Percentiles rank a stretch among this genome's conserved stretches.
These are phyloP conservation scores for Lactarius trivialis DNA, from an alignment of 768 basidiomycete genomes.

Conservation along the genomic window DNA sequence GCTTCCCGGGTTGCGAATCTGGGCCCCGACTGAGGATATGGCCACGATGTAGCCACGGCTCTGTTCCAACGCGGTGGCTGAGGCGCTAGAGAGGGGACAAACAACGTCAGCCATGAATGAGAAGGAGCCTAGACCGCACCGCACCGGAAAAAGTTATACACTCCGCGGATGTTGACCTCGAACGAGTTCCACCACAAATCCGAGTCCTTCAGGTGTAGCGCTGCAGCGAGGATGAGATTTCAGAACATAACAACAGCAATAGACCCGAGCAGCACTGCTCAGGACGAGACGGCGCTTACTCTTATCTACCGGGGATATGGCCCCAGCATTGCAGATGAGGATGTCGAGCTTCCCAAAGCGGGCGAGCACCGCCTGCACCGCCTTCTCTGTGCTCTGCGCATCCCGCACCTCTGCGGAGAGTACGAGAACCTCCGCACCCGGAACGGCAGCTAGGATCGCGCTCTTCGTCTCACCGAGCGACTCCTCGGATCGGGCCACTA, in stretches of 20 bases:
- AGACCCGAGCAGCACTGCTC: too few relatives aligned
- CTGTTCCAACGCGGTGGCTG: background rate
- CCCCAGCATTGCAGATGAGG: conserved; percentile 5
- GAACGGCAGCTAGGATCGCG: background rate
- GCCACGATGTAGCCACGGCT: background rate
- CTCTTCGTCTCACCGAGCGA: background rate
- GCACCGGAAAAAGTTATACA: conserved; percentile 5
- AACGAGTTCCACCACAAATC: conserved; percentile 13
- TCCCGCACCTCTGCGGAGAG: conserved; percentile 5
- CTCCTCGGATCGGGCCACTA: background rate
- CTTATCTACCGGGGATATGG: background rate
- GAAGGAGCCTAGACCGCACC: too few relatives aligned
- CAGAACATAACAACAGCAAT: too few relatives aligned
- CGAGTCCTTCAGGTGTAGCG: conserved; percentile 6
- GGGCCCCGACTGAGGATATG: background rate
- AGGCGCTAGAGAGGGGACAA: background rate
- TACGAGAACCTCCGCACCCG: background rate
- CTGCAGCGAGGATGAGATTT: too few relatives aligned
- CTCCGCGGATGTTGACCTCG: conserved; percentile 12
- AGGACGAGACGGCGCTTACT: background rate
- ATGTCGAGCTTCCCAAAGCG: conserved; percentile 10
- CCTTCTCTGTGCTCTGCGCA: background rate
- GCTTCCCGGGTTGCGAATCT: conserved; percentile 2
- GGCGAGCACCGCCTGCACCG: background rate
- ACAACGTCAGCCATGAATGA: background rate